phyloP scores from a whole-genome alignment of 345 rosid species.

The Ceriops tagal region DNA sequence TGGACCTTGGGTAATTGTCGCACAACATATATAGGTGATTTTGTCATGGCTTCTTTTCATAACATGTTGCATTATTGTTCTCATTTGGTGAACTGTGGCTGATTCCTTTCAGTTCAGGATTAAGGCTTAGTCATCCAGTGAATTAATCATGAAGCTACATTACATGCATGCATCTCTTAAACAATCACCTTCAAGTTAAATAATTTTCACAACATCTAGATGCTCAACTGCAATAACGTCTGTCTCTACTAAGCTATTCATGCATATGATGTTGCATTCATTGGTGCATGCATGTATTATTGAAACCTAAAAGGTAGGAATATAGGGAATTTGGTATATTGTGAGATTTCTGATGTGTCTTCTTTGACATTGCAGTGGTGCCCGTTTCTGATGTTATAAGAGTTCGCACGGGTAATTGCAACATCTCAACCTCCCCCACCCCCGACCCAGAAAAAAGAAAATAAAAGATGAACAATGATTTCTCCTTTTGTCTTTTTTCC shows the following conservation, averaged over 20 bases:
- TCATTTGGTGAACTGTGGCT: too few species aligned
- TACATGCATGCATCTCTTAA: background rate
- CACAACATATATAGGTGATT: background rate
- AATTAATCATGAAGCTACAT: background rate
- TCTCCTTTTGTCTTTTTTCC: background rate
- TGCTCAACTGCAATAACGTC: too few species aligned
- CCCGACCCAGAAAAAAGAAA: background rate
- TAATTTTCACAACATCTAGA: background rate
- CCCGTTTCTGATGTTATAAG: conserved; percentile 77
- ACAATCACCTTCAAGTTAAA: background rate
- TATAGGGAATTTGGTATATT: background rate
- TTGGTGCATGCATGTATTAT: background rate
- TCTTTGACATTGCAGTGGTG: conserved; percentile 52
- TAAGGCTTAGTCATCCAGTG: background rate
- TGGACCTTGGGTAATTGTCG: background rate
- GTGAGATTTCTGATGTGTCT: conserved; percentile 17
- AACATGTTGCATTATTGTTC: background rate
- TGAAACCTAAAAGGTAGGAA: background rate
- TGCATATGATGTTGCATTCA: background rate
- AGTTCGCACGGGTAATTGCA: conserved; percentile 61
- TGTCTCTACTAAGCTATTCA: too few species aligned
- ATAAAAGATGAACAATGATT: too few species aligned
- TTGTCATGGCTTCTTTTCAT: background rate
- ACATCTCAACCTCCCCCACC: background rate
- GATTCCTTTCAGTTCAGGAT: too few species aligned